Evolutionary conservation across 2,329 filamentous ascomycete species (phyloP).

Genomic region (Zasmidium citrigriseum): DNA sequence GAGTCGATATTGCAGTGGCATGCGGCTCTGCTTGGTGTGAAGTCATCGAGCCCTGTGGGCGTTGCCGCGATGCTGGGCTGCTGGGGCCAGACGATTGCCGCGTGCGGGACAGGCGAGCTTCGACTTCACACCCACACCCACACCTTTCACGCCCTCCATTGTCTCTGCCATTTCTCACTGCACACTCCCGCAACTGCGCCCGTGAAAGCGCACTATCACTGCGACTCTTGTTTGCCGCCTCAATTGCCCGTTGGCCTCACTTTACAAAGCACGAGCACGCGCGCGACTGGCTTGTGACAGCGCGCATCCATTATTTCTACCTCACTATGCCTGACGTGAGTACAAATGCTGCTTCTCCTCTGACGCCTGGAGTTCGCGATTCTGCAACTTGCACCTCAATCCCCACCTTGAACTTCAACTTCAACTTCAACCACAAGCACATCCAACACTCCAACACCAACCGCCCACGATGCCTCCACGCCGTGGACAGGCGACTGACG

Average conservation of each 20-base stretch:
- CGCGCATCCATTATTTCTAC: constrained; percentile 13
- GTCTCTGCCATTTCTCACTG: background rate
- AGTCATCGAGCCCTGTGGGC: background rate
- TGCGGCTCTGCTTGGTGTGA: background rate
- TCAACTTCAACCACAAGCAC: constrained; percentile 2
- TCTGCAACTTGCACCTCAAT: background rate
- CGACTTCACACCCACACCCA: background rate
- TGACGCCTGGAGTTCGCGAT: background rate
- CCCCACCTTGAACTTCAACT: background rate
- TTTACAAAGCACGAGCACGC: constrained; percentile 17
- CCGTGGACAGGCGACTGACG: constrained; percentile 9
- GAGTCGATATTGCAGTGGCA: no score
- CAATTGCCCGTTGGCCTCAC: constrained; percentile 5
- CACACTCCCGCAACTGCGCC: constrained; percentile 1
- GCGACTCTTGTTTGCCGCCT: constrained; percentile 17
- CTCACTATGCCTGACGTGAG: constrained; percentile 41
- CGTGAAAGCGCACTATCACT: background rate
- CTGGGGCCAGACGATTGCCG: no score
- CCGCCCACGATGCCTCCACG: constrained; percentile 12
- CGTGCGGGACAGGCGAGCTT: background rate
- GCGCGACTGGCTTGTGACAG: constrained; percentile 19
- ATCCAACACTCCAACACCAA: constrained; percentile 4
- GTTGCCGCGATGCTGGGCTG: background rate
- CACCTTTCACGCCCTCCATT: background rate
- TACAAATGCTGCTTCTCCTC: constrained; percentile 5